These are phyloP conservation scores for Akanthomyces muscarius DNA, from an alignment of 2,329 filamentous ascomycete species.

Conservation along the genomic window DNA sequence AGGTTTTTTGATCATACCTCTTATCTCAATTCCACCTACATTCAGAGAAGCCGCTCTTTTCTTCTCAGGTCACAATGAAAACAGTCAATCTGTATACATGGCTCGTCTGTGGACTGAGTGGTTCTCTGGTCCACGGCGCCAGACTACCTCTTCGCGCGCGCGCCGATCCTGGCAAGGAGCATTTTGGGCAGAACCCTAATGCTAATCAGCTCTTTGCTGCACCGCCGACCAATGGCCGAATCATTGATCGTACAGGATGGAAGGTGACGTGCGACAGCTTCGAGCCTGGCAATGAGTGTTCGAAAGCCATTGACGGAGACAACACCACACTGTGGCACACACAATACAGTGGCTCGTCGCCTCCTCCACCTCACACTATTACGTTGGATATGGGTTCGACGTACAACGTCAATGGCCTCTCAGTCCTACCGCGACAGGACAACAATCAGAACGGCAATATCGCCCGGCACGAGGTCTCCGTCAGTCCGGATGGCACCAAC, in stretches of 20 bases:
- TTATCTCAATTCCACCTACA: not conserved
- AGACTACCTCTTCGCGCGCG: not conserved
- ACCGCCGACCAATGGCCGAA: not conserved
- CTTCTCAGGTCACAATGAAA: not conserved
- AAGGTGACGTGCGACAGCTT: slow-evolving; percentile 27
- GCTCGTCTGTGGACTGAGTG: slow-evolving; percentile 7
- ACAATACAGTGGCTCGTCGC: not conserved
- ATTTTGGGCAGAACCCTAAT: slow-evolving; percentile 13
- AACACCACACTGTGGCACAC: slow-evolving; percentile 30
- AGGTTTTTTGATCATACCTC: not conserved
- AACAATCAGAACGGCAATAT: slow-evolving; percentile 27
- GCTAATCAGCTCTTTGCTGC: slow-evolving; percentile 13
- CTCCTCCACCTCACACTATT: slow-evolving; percentile 27
- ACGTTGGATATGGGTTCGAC: slow-evolving; percentile 28
- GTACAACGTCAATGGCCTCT: slow-evolving; percentile 28
- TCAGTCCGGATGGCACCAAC: slow-evolving; percentile 27
- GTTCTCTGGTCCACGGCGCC: not conserved
- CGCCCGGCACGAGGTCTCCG: slow-evolving; percentile 26
- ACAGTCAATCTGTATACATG: not conserved
- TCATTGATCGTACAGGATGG: slow-evolving; percentile 22
- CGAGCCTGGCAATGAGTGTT: slow-evolving; percentile 27
- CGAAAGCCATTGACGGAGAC: slow-evolving; percentile 29
- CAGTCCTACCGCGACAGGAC: slow-evolving; percentile 29
- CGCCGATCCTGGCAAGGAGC: not conserved
- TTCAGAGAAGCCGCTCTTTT: not conserved